Evolutionary conservation across 2,329 filamentous ascomycete genomes (phyloP).

Genomic region (Colletotrichum endophyticum): DNA sequence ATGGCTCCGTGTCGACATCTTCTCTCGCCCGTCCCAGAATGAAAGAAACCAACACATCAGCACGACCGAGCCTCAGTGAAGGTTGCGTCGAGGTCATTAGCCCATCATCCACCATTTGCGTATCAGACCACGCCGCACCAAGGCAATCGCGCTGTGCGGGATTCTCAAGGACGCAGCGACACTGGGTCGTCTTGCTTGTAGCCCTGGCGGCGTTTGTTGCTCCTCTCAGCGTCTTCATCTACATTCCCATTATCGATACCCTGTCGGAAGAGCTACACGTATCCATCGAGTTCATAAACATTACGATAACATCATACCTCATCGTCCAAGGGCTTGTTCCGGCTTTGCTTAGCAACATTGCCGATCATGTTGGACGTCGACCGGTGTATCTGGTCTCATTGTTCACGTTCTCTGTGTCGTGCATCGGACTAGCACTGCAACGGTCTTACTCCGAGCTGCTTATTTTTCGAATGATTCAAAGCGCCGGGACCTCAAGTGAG

Average conservation of each 20-base stretch:
- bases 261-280: conserved; percentile 25
- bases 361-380: conserved; percentile 30
- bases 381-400: background rate
- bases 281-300: conserved; percentile 32
- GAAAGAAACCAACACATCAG: background rate
- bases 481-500: background rate
- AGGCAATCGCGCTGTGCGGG: background rate
- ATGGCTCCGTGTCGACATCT: background rate
- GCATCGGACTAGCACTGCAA: conserved; percentile 1
- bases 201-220: background rate
- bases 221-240: conserved; percentile 28
- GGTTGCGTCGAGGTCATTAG: background rate
- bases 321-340: conserved; percentile 50
- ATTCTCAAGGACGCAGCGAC: background rate
- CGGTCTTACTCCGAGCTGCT: background rate
- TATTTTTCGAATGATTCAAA: background rate
- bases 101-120: background rate
- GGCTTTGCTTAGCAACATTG: conserved; percentile 43
- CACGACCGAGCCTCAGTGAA: background rate
- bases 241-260: conserved; percentile 29
- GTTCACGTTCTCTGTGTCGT: background rate
- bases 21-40: background rate
- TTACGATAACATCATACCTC: conserved; percentile 44
- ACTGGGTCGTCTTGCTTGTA: background rate
- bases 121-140: background rate